Evolutionary conservation across 495 filamentous ascomycete species (phyloP).

Genomic region (Aspergillus nanangensis): DNA sequence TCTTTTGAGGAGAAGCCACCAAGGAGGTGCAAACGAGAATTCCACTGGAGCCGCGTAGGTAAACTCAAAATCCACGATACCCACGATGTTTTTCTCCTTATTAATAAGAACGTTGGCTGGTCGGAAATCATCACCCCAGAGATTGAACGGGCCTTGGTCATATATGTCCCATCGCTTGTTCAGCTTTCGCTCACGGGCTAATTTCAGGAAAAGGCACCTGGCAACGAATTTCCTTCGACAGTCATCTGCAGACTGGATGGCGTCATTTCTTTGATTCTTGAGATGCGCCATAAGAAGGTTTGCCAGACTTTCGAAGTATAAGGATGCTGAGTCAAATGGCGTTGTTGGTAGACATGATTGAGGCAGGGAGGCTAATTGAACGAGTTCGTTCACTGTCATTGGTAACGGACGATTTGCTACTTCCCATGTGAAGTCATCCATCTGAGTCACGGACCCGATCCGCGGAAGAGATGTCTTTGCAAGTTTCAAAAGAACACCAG

Average conservation of each 20-base stretch:
- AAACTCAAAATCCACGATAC: conserved; percentile 15
- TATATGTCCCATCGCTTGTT: background rate
- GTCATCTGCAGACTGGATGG: conserved; percentile 35
- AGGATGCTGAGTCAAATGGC: conserved; percentile 29
- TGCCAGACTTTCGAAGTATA: conserved; percentile 32
- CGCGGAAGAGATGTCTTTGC: conserved; percentile 17
- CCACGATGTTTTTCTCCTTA: conserved; percentile 7
- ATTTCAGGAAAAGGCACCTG: conserved; percentile 31
- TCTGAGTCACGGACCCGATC: conserved; percentile 25
- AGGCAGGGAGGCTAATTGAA: conserved; percentile 18
- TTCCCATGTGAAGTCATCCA: conserved; percentile 22
- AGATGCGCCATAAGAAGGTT: conserved; percentile 39
- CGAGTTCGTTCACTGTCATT: conserved; percentile 22
- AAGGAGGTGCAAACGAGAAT: conserved; percentile 30
- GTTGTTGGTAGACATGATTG: conserved; percentile 29
- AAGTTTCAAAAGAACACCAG: conserved; percentile 29
- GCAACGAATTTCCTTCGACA: conserved; percentile 39
- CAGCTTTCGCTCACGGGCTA: conserved; percentile 12
- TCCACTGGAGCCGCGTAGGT: conserved; percentile 16
- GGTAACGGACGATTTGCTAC: conserved; percentile 13
- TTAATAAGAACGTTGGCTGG: conserved; percentile 21
- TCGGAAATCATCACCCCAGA: conserved; percentile 24
- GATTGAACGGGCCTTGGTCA: conserved; percentile 10
- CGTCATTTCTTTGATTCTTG: conserved; percentile 36
- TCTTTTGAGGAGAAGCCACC: conserved; percentile 38